A percentile compares a stretch with the other conserved stretches of the same genome.
Conservation (phyloP, 2,329 filamentous ascomycete genomes). For the Microsporum canis region DNA sequence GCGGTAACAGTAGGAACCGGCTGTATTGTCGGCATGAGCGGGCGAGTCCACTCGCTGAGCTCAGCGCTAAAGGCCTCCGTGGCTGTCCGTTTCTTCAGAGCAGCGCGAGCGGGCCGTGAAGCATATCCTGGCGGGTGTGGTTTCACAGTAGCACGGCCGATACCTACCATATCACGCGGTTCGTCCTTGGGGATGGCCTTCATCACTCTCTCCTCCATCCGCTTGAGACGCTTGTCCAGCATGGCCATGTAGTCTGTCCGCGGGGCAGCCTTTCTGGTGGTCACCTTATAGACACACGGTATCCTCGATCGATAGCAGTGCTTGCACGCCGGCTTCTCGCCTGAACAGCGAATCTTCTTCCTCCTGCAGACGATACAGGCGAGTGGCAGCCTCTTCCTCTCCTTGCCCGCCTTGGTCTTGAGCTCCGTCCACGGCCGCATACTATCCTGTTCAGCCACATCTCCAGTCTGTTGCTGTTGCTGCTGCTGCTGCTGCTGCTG, state of each 20-base stretch:
- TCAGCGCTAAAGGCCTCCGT: conserved; percentile 81
- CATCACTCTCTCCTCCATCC: conserved; percentile 97
- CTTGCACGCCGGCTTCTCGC: conserved; percentile 94
- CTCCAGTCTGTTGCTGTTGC: not conserved
- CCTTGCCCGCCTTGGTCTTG: conserved; percentile 88
- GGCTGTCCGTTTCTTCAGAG: conserved; percentile 64
- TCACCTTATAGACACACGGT: conserved; percentile 96
- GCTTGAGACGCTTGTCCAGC: conserved; percentile 87
- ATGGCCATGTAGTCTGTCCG: conserved; percentile 98
- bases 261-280: conserved; percentile 82
- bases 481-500: not conserved
- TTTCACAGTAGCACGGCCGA: conserved; percentile 74
- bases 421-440: conserved; percentile 66
- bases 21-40: not conserved
- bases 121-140: conserved; percentile 54
- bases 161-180: conserved; percentile 52
- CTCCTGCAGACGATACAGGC: conserved; percentile 91
- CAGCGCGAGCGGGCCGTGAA: conserved; percentile 41
- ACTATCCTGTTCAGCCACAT: conserved; percentile 43
- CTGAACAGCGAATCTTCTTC: conserved; percentile 96
- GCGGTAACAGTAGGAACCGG: conserved; percentile 17
- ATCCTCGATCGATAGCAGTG: conserved; percentile 87
- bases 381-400: conserved; percentile 80
- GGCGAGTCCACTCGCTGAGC: conserved; percentile 66
- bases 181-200: conserved; percentile 87